Percentiles rank a stretch among this genome's conserved stretches.
Conservation (phyloP, 1,139 yeast species). For the Pneumocystis oryctolagi region DNA sequence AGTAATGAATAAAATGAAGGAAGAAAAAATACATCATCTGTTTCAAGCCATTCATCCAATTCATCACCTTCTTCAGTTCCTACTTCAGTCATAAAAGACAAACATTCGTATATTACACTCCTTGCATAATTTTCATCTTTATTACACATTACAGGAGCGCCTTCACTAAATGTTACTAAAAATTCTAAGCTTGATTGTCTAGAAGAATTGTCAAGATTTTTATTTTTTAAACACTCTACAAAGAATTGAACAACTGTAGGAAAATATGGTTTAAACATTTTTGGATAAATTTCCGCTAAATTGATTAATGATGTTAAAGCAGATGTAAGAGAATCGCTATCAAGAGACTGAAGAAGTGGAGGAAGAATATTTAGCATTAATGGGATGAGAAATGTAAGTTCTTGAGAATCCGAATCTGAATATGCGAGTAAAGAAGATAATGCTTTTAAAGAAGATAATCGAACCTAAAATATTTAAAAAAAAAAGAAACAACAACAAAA, state of each 20-base stretch:
- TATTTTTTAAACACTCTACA: conserved; percentile 63
- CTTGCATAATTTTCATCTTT: conserved; percentile 58
- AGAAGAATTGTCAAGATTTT: conserved; percentile 61
- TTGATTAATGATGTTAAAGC: conserved; percentile 85
- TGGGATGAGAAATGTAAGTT: conserved; percentile 66
- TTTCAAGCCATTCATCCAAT: conserved; percentile 65
- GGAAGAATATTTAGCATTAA: conserved; percentile 74
- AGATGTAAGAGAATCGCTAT: conserved; percentile 65
- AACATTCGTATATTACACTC: conserved; percentile 55
- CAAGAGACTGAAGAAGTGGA: conserved; percentile 60
- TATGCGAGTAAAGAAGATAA: conserved; percentile 79
- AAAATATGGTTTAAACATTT: conserved; percentile 82
- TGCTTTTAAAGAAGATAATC: conserved; percentile 84
- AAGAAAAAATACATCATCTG: conserved; percentile 35
- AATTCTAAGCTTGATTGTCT: conserved; percentile 80
- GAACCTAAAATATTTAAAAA: conserved; percentile 30
- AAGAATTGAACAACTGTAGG: conserved; percentile 73
- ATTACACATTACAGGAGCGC: conserved; percentile 91
- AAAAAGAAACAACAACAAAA: not conserved
- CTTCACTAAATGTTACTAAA: conserved; percentile 77
- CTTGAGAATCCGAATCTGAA: conserved; percentile 67
- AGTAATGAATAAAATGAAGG: not conserved
- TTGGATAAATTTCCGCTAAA: conserved; percentile 84
- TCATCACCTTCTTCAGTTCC: conserved; percentile 74
- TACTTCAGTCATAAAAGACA: conserved; percentile 83